Evolutionary conservation across 805 yeast species (phyloP), one percentile per base, ranked within the genome.

Genomic region (Lipomyces yamadae): DNA sequence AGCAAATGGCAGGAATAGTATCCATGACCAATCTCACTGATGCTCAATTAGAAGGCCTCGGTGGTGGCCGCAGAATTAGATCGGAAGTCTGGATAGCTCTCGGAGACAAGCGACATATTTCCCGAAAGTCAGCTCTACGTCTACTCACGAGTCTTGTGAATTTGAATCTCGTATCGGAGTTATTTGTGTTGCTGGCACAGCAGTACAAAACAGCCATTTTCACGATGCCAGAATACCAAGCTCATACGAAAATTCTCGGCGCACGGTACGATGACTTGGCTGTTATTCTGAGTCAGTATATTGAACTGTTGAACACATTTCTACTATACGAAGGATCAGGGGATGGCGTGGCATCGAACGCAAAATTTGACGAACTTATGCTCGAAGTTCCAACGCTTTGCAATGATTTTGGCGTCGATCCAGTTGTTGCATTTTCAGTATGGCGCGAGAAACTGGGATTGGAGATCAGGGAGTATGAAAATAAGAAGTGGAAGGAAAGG

Each of bases 1-100:
- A 82, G 15, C 81, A 86, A 10, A 91, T 91, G 88, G 91, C 93
- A 39, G 98, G 98, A 11, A 84, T 93, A 53, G 88, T 87, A 70
- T 82, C 87, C 53, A 83, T 85, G 39, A 82, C 88, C 11, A 90
- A 92, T 72, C 80, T 92, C 42, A 88, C 92, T 0, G 76, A 83
- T 3, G 81, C 81, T 30, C 96, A 90, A 74, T 82, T 92, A 34
- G 81, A 85, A 58, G 81, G 86, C 78, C 77, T 92, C 50, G 88
- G 88, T 68, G 85, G 90, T 45, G 92, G 89, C 1, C 77, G 81
- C 0, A 78, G 85, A n/a, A 76, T 92, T 64, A 85, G 84, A 64
- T 79, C 80, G 56, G 72, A 83, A 1, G 89, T 87, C 0, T 85
- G 86, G 70, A 30, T 60, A 10, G 24, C 64, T 8, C 64, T 70